Percentiles rank a stretch among this genome's conserved stretches.
These are phyloP conservation scores for Colletotrichum sp. DNA, from an alignment of 2,329 filamentous ascomycete species.

Conservation along the genomic window DNA sequence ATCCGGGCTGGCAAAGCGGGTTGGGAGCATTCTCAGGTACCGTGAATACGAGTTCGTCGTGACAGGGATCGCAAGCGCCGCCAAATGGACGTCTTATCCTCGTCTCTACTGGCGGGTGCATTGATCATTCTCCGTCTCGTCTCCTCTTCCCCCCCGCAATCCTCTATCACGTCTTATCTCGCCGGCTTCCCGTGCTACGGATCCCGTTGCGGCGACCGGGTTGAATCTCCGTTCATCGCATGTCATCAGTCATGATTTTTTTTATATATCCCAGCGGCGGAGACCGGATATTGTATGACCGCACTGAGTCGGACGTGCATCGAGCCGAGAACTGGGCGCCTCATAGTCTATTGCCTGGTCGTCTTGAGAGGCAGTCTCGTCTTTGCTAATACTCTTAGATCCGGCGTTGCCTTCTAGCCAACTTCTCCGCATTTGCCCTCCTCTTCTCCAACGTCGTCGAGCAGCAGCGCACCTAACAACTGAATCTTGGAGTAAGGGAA, in stretches of 20 bases:
- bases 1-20: neutral
- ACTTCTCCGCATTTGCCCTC: constrained; percentile 5
- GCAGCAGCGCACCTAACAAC: neutral
- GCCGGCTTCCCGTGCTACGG: constrained; percentile 17
- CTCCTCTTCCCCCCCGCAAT: constrained; percentile 13
- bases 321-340: neutral
- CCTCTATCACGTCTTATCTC: constrained; percentile 22
- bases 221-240: constrained; percentile 1
- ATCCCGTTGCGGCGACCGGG: neutral
- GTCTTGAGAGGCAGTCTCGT: neutral
- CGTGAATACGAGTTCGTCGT: constrained; percentile 14
- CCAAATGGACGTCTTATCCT: constrained; percentile 1
- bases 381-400: neutral
- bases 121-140: constrained; percentile 18
- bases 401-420: neutral
- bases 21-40: constrained; percentile 1
- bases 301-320: neutral
- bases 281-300: neutral
- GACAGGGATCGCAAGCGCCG: constrained; percentile 18
- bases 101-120: constrained; percentile 9
- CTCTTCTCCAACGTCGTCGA: constrained; percentile 11
- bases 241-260: constrained; percentile 7
- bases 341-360: neutral
- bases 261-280: neutral
- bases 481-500: neutral